Conservation (phyloP, 345 rosid genomes). For the Ceriops zippeliana region DNA sequence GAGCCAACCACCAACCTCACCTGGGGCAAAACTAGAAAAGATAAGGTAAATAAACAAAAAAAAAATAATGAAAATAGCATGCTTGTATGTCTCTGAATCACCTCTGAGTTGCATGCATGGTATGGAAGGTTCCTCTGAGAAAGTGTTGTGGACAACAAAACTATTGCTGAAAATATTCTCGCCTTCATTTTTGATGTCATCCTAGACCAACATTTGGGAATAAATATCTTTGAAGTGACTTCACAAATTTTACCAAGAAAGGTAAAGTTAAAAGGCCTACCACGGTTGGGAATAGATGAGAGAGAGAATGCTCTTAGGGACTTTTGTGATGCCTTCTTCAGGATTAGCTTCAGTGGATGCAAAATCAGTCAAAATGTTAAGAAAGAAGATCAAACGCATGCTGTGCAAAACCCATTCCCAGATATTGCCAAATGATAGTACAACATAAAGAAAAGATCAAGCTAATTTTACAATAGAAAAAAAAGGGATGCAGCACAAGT, state of each 20-base stretch:
- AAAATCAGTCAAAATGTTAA: not conserved
- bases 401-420: not conserved
- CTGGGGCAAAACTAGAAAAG: too few species aligned
- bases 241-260: constrained; percentile 3
- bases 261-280: constrained; percentile 31
- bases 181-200: constrained; percentile 50
- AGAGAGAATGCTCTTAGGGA: constrained; percentile 49
- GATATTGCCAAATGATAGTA: not conserved
- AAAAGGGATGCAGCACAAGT: not conserved
- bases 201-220: constrained; percentile 37
- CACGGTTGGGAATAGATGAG: constrained; percentile 50
- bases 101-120: constrained; percentile 49
- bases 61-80: not conserved
- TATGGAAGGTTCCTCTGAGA: constrained; percentile 78
- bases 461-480: not conserved
- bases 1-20: too few species aligned
- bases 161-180: constrained; percentile 52
- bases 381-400: not conserved
- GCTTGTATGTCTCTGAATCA: constrained; percentile 13
- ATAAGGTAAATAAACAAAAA: not conserved
- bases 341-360: constrained; percentile 47
- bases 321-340: constrained; percentile 41
- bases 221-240: not conserved
- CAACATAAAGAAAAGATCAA: not conserved
- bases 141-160: constrained; percentile 57